Evolutionary conservation across 192 early-diverging fungal genomes (phyloP), one percentile per base, ranked within the genome.

Genomic region (Phlyctochytrium planicorne): DNA sequence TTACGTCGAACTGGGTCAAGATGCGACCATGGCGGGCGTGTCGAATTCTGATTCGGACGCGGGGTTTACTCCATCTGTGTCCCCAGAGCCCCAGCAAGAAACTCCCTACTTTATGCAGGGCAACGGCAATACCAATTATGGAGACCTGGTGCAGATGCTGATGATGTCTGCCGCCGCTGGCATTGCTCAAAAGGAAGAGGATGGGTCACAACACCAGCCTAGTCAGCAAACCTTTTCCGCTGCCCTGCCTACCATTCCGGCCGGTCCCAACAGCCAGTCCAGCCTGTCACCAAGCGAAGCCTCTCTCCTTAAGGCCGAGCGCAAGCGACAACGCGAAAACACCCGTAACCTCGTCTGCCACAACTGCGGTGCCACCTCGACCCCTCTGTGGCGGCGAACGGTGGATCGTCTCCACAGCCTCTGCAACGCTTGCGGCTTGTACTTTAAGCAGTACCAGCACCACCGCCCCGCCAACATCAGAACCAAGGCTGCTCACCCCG

Each of bases 361-460:
- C 78, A 91, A 91, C 55, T 89, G 88, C 73, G 82, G 82, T 62
- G 87, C 87, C 2, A 89, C 86, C 27, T 81, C 85, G 66, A 89
- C 88, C 0, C 88, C 88, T 0, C 76, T 94, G 14, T 94, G 92
- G 92, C 79, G 91, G 57, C 79, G 91, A 23, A 91, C 91, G 0
- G 78, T 85, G 1, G 92, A 81, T 70, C 82, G 87, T 33, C 79
- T 79, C 62, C 90, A 94, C 74, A 89, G 83, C n/a, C 69, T 94
- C 24, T 94, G 92, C 73, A 94, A 94, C 70, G 91, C 92, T 29
- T 94, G 92, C 72, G 95, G 95, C 2, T 53, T 81, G 24, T 81
- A 81, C 63, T 81, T 59, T 40, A 81, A 81, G 74, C 74, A 81
- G 37, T 76, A 81, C 68, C 74, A 78, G 63, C 55, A 59, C 52